Evolutionary conservation across 805 yeast species (phyloP), one percentile per base, ranked within the genome.

Genomic region (Saturnispora silvae): DNA sequence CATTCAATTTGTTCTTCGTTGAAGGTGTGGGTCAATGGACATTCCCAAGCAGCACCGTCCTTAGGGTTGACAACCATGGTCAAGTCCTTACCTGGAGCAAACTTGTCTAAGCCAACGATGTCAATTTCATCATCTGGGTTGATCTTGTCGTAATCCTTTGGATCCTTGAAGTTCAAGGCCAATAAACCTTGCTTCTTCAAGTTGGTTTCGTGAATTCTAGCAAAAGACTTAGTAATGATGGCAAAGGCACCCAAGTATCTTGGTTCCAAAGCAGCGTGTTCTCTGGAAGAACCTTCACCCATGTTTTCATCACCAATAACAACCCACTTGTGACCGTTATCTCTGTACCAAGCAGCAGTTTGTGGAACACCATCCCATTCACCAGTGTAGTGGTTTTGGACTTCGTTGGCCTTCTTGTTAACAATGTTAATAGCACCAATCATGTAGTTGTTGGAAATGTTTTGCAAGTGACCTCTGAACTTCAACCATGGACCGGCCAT

Each of bases 401-500:
- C 77, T 56, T 68, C 68, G 83, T 89, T 89, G 50, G 94, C 95
- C 75, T 89, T 84, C 51, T 79, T 82, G 68, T 89, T 89, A 70
- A 81, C 96, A 60, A 87, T 87, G 69, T 89, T 89, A 63, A 78
- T 87, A 51, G 97, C 97, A 73, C 98, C 98, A 73, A 89, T 89
- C 95, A 89, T 87, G 72, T 92, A 89, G 76, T 92, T 89, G 77
- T 89, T 86, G 51, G 96, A 86, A 61, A 89, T 92, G 80, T 89
- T 89, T 72, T 86, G 89, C 71, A 89, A 75, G 72, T 89, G 98
- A 68, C 98, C 98, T 75, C 96, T 84, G 89, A 89, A 89, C 73
- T 89, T 89, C 76, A 89, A 82, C 98, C 98, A 89, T 61, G 97
- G 96, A 70, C 98, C 98, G 60, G 98, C 98, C 94, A 85, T 87